Conservation (phyloP, 129 eudicot genomes). For the Arctium minus region DNA sequence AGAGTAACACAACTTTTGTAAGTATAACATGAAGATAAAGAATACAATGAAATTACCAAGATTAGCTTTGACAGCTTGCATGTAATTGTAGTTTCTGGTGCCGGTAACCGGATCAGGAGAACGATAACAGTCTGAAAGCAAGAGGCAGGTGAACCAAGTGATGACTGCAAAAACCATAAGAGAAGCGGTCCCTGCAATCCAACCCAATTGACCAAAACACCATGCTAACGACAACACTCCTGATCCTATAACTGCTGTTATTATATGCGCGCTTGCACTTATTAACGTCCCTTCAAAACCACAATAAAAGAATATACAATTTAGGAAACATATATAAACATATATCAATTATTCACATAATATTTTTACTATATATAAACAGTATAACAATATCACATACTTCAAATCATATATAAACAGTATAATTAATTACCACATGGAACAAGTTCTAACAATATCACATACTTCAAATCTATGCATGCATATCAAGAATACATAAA, state of each 20-base stretch:
- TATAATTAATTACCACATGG: too few relatives aligned
- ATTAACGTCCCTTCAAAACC: constrained; percentile 23
- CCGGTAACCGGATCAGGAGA: constrained; percentile 31
- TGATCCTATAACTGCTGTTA: constrained; percentile 55
- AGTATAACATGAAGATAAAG: neutral
- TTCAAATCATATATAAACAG: too few relatives aligned
- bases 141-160: constrained; percentile 36
- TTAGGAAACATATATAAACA: neutral
- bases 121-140: constrained; percentile 51
- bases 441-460: neutral
- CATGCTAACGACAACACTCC: constrained; percentile 59
- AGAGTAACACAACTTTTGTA: neutral
- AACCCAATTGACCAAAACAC: constrained; percentile 52
- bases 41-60: constrained; percentile 26
- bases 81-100: constrained; percentile 40
- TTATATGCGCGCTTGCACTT: constrained; percentile 47
- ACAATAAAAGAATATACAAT: constrained; percentile 12
- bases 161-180: constrained; percentile 31
- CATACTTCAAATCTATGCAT: neutral
- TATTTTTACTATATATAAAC: neutral
- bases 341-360: neutral
- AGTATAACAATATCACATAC: neutral
- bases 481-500: neutral
- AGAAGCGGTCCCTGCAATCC: constrained; percentile 45
- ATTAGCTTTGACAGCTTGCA: constrained; percentile 33